Conservation (phyloP, 768 basidiomycete species). For the Suillus clintonianus region DNA sequence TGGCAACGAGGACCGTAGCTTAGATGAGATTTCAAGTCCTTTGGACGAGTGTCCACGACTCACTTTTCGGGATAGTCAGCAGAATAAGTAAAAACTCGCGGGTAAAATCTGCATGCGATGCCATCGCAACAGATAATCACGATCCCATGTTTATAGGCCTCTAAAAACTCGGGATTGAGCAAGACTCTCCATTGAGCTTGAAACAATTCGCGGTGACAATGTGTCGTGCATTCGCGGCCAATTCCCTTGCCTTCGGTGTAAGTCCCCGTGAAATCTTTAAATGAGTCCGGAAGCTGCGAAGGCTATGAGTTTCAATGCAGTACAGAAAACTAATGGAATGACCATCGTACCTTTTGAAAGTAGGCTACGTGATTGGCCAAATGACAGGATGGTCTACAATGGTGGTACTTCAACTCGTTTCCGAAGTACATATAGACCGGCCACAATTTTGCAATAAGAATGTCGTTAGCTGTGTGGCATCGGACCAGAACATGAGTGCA, state of each 20-base stretch:
- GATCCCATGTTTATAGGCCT: slow-evolving; percentile 21
- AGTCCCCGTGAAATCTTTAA: slow-evolving; percentile 7
- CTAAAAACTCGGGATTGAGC: slow-evolving; percentile 19
- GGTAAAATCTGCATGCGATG: slow-evolving; percentile 14
- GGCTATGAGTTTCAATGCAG: too few species aligned
- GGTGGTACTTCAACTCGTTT: slow-evolving; percentile 19
- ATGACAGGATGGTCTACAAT: slow-evolving; percentile 13
- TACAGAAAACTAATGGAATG: slow-evolving; percentile 1
- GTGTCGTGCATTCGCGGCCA: slow-evolving; percentile 8
- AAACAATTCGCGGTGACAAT: slow-evolving; percentile 17
- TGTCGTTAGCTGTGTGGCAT: slow-evolving; percentile 30
- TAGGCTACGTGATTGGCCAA: slow-evolving; percentile 13
- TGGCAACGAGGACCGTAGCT: slow-evolving; percentile 19
- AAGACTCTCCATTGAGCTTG: slow-evolving; percentile 20
- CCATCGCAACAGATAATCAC: slow-evolving; percentile 17
- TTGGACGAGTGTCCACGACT: slow-evolving; percentile 20
- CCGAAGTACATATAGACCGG: slow-evolving; percentile 24
- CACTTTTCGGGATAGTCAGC: slow-evolving; percentile 33
- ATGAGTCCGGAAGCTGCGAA: slow-evolving; percentile 14
- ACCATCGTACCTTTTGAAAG: slow-evolving; percentile 8
- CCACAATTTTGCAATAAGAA: slow-evolving; percentile 29
- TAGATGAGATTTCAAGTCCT: not conserved
- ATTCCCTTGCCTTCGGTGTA: not conserved
- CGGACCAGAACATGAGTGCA: slow-evolving; percentile 32
- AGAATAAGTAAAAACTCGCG: slow-evolving; percentile 18